These are phyloP conservation scores for Sesbania bispinosa DNA, from an alignment of 306 rosid species.

Conservation along the genomic window DNA sequence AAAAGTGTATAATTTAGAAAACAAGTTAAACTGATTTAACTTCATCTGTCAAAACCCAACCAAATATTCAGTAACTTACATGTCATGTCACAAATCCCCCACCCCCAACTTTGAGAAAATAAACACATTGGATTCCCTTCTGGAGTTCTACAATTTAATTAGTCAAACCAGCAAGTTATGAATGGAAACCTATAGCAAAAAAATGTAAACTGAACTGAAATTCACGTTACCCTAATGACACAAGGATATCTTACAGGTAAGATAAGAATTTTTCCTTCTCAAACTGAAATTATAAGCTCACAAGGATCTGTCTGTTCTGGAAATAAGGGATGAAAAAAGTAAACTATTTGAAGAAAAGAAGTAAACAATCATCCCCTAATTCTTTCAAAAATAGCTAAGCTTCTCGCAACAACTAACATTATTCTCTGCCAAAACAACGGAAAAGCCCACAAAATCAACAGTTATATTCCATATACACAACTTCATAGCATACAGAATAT, in stretches of 20 bases:
- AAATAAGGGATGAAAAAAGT: constrained; percentile 3
- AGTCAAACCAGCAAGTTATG: not conserved
- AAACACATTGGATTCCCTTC: not conserved
- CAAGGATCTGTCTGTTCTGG: not conserved
- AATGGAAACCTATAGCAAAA: constrained; percentile 7
- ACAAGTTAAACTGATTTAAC: not conserved
- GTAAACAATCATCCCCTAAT: not conserved
- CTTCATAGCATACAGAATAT: not conserved
- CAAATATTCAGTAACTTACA: not conserved
- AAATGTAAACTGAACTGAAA: not conserved
- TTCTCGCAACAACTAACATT: not conserved
- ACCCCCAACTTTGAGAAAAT: not conserved
- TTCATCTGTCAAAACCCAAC: constrained; percentile 16
- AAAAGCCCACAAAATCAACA: not conserved
- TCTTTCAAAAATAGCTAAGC: constrained; percentile 12
- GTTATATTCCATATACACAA: not conserved
- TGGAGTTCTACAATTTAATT: not conserved
- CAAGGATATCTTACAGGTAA: not conserved
- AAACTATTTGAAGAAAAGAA: not conserved
- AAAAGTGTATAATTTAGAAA: not conserved
- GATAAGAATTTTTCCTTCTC: not conserved
- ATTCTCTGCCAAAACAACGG: not conserved
- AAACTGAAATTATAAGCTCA: constrained; percentile 9
- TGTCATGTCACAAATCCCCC: constrained; percentile 6
- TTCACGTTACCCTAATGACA: not conserved